Conservation (phyloP, 805 yeast species). For the Metschnikowia baotianmanensis region DNA sequence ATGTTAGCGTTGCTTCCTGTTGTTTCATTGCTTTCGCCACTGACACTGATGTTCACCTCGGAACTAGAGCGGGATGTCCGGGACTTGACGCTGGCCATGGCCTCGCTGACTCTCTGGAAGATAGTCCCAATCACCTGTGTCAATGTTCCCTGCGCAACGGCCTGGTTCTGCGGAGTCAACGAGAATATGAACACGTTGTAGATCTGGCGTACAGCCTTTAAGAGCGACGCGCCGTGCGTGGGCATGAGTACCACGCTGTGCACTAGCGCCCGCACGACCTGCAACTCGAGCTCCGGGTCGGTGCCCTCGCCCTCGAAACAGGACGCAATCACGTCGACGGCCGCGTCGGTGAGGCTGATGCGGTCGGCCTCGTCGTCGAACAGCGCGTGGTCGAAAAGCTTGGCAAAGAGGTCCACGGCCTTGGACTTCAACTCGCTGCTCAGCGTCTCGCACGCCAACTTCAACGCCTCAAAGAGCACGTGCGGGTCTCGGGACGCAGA, state of each 20-base stretch:
- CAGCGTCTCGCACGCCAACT: conserved; percentile 68
- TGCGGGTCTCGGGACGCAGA: conserved; percentile 43
- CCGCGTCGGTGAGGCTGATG: conserved; percentile 68
- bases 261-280: conserved; percentile 87
- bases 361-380: conserved; percentile 55
- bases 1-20: no score
- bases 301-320: conserved; percentile 93
- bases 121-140: conserved; percentile 86
- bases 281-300: conserved; percentile 84
- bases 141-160: conserved; percentile 91
- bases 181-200: conserved; percentile 90
- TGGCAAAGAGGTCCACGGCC: conserved; percentile 84
- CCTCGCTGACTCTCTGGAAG: conserved; percentile 61
- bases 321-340: conserved; percentile 78
- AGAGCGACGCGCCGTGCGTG: conserved; percentile 84
- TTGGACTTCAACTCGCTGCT: conserved; percentile 62
- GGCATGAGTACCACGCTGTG: conserved; percentile 83
- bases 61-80: conserved; percentile 18
- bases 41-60: conserved; percentile 17
- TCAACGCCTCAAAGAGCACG: conserved; percentile 74
- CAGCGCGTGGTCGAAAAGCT: conserved; percentile 81
- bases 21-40: neutral
- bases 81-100: conserved; percentile 9
- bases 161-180: conserved; percentile 77
- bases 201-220: conserved; percentile 89